A percentile compares a stretch with the other conserved stretches of the same genome.
phyloP scores from a whole-genome alignment of 768 basidiomycete genomes.

The Amyloporia xantha region DNA sequence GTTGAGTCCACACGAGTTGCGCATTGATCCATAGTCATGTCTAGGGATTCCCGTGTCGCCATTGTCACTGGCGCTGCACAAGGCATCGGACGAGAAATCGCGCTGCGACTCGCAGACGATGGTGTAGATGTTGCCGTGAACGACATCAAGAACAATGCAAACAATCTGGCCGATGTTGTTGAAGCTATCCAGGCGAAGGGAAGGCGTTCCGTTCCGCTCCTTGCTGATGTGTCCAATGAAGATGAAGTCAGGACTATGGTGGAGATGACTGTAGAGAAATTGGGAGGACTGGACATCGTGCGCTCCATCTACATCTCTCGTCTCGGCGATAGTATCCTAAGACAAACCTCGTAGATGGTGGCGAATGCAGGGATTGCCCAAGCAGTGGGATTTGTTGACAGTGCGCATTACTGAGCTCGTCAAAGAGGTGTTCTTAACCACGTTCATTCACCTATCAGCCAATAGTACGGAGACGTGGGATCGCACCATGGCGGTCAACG shows the following conservation, averaged over 20 bases:
- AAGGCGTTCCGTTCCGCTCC: constrained; percentile 18
- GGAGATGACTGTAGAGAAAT: constrained; percentile 15
- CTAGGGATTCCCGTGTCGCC: constrained; percentile 20
- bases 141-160: constrained; percentile 11
- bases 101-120: constrained; percentile 21
- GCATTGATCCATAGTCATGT: too few species aligned
- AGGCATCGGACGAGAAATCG: constrained; percentile 23
- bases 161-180: constrained; percentile 10
- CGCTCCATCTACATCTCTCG: constrained; percentile 12
- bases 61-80: constrained; percentile 36
- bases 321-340: background rate
- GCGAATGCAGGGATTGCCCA: constrained; percentile 19
- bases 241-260: constrained; percentile 36
- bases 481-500: constrained; percentile 25
- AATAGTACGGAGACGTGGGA: constrained; percentile 10
- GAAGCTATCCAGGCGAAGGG: constrained; percentile 15
- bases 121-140: constrained; percentile 17
- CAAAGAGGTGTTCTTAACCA: background rate
- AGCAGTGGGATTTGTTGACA: constrained; percentile 5
- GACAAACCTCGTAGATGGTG: constrained; percentile 15
- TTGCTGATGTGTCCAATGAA: constrained; percentile 38
- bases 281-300: constrained; percentile 44
- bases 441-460: background rate
- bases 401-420: background rate
- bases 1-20: too few species aligned